Evolutionary conservation across 352 stramenopile species (phyloP).

Genomic region (Elongisporangium undulatum): DNA sequence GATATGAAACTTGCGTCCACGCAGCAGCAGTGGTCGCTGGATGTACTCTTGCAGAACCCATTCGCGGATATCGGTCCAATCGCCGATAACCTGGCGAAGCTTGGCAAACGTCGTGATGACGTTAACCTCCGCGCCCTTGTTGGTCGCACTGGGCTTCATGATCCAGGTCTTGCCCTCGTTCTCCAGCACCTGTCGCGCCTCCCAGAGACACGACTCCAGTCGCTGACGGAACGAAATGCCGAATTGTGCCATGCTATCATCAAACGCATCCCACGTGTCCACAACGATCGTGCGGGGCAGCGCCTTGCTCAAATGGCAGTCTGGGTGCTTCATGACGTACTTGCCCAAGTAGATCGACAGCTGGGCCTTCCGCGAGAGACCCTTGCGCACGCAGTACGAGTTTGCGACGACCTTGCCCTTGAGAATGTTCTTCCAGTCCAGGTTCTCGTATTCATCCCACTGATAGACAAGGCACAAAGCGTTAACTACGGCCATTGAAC

Average conservation of each 20-base stretch:
- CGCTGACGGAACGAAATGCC: conserved; percentile 53
- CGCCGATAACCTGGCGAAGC: conserved; percentile 52
- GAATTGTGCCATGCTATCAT: conserved; percentile 50
- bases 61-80: conserved; percentile 65
- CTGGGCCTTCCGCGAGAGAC: conserved; percentile 65
- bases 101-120: conserved; percentile 59
- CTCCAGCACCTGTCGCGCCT: conserved; percentile 43
- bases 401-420: conserved; percentile 49
- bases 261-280: conserved; percentile 69
- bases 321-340: conserved; percentile 59
- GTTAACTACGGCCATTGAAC: conserved; percentile 2
- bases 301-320: conserved; percentile 37
- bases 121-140: conserved; percentile 70
- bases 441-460: conserved; percentile 67
- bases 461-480: conserved; percentile 9
- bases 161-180: conserved; percentile 49
- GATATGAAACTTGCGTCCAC: conserved; percentile 68
- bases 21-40: conserved; percentile 46
- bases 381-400: conserved; percentile 69
- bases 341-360: conserved; percentile 64
- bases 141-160: conserved; percentile 70
- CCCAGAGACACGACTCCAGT: conserved; percentile 54
- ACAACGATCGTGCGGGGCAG: conserved; percentile 56
- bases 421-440: conserved; percentile 55
- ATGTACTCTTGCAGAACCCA: conserved; percentile 65